Base-by-base conservation (phyloP, 148 eudicot genomes). In the Rhododendron ferrugineum region DNA sequence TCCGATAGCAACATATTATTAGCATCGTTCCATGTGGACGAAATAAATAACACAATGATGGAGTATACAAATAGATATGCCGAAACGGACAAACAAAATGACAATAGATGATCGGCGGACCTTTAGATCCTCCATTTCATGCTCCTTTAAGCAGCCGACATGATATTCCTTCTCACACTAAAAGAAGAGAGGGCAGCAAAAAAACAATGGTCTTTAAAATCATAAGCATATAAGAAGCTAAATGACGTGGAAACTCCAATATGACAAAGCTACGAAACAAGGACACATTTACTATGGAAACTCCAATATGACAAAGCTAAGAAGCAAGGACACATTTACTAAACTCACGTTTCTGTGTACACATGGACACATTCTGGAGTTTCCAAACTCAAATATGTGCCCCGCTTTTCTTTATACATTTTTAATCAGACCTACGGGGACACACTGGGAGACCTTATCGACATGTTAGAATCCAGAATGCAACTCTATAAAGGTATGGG, bases 81-180 rank as follows among this genome's bases (percentile, higher is more conserved):
- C 26, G 37, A 42, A 85, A 58, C 36, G 34, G n/a, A 72, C 5
- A 26, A 58, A 80, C 5, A 28, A 6, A 28, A 66, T 28, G 40
- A 47, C 20, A 49, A 13, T 47, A 50, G 2, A 70, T 28, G 68
- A 26, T 56, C 62, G 47, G 13, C 81, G 26, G 36, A 96, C 98
- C 96, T 93, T 84, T 64, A 95, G 86, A 86, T 91, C 89, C 15
- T 88, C 94, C 84, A 92, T 91, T 28, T 83, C 87, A 62, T 93
- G 92, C 85, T 89, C 92, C 84, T 80, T 93, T 74, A 96, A 85
- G 88, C 99, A 96, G 78, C 96, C 93, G 32, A 95, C 91, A 82
- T 96, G 99, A 83, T 89, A 95, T 80, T 96, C 97, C 86, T 85
- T 95, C 83, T 95, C 98, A 84, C 98, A 96, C 97, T 94, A 86